A percentile compares a stretch with the other conserved stretches of the same genome.
phyloP scores from a whole-genome alignment of 2,329 filamentous ascomycete genomes.

The Clonostachys chloroleuca region DNA sequence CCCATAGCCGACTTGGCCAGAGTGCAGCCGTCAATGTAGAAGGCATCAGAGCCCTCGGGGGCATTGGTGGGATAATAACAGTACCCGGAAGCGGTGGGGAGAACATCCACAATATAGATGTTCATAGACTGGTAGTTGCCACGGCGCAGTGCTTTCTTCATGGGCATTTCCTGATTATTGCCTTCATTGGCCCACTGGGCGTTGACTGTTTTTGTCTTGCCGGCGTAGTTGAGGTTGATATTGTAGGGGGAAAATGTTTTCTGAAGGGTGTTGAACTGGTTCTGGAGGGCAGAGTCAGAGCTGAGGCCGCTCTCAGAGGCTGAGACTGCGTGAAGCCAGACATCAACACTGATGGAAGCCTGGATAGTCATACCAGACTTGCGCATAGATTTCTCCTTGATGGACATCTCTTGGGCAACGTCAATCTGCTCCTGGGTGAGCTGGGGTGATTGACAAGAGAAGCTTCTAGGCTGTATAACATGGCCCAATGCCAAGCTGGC shows the following conservation, averaged over 20 bases:
- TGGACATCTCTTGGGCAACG: conserved; percentile 11
- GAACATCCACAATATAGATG: conserved; percentile 33
- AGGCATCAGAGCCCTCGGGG: conserved; percentile 5
- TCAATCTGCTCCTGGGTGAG: conserved; percentile 14
- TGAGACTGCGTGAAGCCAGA: conserved; percentile 5
- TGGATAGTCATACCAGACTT: conserved; percentile 7
- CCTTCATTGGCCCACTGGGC: conserved; percentile 32
- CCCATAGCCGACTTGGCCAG: conserved; percentile 8
- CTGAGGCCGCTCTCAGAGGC: conserved; percentile 1
- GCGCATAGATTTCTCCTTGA: conserved; percentile 9
- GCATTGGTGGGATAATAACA: conserved; percentile 35
- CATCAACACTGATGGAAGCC: conserved; percentile 9
- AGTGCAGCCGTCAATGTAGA: conserved; percentile 29
- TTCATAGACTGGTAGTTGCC: conserved; percentile 35
- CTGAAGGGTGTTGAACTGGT: conserved; percentile 16
- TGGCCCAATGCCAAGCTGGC: neutral
- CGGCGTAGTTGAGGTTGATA: conserved; percentile 1
- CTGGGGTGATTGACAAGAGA: conserved; percentile 14
- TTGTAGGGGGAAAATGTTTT: conserved; percentile 10
- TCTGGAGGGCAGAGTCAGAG: neutral
- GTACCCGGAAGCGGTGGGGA: conserved; percentile 24
- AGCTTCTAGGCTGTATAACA: neutral
- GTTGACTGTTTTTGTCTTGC: conserved; percentile 31
- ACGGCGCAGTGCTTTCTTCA: conserved; percentile 39
- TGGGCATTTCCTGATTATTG: conserved; percentile 24